Conservation (phyloP, 164 flowering plant genomes). For the Piper longum region DNA sequence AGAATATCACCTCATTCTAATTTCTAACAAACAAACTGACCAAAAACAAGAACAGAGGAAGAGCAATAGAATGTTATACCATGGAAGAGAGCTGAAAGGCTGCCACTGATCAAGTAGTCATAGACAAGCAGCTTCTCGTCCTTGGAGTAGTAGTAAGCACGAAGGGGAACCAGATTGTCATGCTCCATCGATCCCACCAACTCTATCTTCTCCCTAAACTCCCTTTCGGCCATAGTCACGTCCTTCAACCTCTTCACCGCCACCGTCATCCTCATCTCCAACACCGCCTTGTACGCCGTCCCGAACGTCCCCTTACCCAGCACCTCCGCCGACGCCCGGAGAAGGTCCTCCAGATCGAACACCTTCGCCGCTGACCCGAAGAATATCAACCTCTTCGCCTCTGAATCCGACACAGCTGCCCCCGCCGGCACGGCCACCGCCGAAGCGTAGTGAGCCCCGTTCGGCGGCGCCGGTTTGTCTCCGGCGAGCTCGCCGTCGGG, state of each 20-base stretch:
- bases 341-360: too few relatives aligned
- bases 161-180: constrained; percentile 66
- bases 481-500: constrained; percentile 16
- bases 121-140: constrained; percentile 87
- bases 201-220: constrained; percentile 68
- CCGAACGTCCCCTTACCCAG: constrained; percentile 79
- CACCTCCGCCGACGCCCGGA: constrained; percentile 39
- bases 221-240: constrained; percentile 48
- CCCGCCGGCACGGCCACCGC: constrained; percentile 8
- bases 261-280: constrained; percentile 26
- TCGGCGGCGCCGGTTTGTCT: constrained; percentile 6
- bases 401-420: too few relatives aligned
- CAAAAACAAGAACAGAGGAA: not conserved
- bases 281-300: constrained; percentile 10
- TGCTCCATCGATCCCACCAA: constrained; percentile 51
- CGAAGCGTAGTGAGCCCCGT: constrained; percentile 7
- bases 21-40: not conserved
- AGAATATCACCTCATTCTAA: too few relatives aligned
- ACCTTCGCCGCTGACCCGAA: too few relatives aligned
- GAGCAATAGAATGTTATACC: constrained; percentile 24
- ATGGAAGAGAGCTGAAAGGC: constrained; percentile 92
- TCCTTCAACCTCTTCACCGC: constrained; percentile 94
- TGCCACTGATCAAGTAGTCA: constrained; percentile 91
- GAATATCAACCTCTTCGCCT: too few relatives aligned
- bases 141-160: constrained; percentile 58